Percentiles rank a stretch among this genome's conserved stretches.
These are phyloP conservation scores for Articulospora tetracladia DNA, from an alignment of 495 filamentous ascomycete species.

Conservation along the genomic window DNA sequence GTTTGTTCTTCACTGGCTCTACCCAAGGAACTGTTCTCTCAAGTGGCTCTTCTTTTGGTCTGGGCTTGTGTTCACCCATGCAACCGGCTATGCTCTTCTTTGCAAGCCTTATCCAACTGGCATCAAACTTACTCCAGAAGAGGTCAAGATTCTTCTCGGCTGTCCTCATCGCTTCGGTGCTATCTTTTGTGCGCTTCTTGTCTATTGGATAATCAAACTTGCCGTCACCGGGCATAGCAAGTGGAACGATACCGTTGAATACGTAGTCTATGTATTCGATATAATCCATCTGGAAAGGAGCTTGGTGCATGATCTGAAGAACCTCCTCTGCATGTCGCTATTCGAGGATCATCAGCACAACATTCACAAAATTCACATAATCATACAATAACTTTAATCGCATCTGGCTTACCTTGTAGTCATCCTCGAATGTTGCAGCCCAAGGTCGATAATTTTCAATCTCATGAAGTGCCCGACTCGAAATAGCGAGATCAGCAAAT, in stretches of 20 bases:
- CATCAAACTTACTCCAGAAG: conserved; percentile 42
- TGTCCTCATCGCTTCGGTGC: conserved; percentile 33
- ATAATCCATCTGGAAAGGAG: background rate
- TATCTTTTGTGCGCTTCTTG: conserved; percentile 43
- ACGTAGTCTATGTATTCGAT: background rate
- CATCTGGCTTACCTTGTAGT: background rate
- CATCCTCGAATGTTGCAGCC: background rate
- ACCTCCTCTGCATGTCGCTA: background rate
- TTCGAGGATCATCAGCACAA: too few species aligned
- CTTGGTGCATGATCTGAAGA: background rate
- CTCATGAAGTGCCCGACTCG: conserved; percentile 36
- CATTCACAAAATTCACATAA: background rate
- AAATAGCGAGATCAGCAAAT: conserved; percentile 41
- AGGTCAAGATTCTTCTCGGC: conserved; percentile 45
- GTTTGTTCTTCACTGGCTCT: background rate
- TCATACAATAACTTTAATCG: background rate
- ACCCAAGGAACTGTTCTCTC: background rate
- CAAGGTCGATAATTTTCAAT: conserved; percentile 39
- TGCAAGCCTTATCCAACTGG: background rate
- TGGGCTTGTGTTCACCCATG: conserved; percentile 12
- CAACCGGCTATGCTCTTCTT: conserved; percentile 1
- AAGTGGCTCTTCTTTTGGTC: conserved; percentile 3
- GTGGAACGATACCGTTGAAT: background rate
- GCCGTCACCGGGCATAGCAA: conserved; percentile 19
- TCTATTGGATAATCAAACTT: conserved; percentile 47